Base-by-base conservation (phyloP, 139 green algal species). In the Chlamydomonas asymmetrica region DNA sequence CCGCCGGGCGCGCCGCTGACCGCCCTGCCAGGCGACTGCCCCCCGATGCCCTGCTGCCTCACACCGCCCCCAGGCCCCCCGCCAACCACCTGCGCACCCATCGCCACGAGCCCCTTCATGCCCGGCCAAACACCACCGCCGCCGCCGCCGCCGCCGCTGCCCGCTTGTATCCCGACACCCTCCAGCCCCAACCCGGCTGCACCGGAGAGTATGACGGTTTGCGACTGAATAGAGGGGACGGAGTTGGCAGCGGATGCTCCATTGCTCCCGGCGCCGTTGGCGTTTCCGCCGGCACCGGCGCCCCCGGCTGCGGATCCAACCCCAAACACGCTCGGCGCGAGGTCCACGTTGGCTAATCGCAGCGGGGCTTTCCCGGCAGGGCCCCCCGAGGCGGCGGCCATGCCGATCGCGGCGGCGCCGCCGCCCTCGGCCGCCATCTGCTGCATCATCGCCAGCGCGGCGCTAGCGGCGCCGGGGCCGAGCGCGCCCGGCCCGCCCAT, bases 271-370 rank as follows among this genome's bases (percentile, higher is more conserved):
- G 3, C 9, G 65, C 5, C 16, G 29, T 2, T 23, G 31, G 40
- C 32, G 31, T 22, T 18, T 50, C 56, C 3, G 56, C n/a, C 3
- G 5, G 45, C 45, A 16, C 45, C 45, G 45, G 45, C 13, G 45
- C 13, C 13, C 45, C 45, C 45, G 13, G 45, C 45, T 10, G 45
- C 45, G 18, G 45, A 52, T 16, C 13, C 45, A 52, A 16, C 45
- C 13, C 13, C 45, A 13, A 16, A 16, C 45, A 52, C 45, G 32
- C 59, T 32, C 67, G 40, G 56, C 43, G 49, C 59, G 9, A 76
- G 67, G 57, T 76, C 70, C 29, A 76, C 59, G 40, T 76, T 68
- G 40, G 70, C 60, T 57, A 76, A 60, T 57, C 61, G 67, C 31
- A 76, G 45, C 22, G 57, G 57, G 31, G 45, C 40, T 39, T 76